These are phyloP conservation scores for Castanea crenata DNA, from an alignment of 306 rosid genomes.

Conservation along the genomic window DNA sequence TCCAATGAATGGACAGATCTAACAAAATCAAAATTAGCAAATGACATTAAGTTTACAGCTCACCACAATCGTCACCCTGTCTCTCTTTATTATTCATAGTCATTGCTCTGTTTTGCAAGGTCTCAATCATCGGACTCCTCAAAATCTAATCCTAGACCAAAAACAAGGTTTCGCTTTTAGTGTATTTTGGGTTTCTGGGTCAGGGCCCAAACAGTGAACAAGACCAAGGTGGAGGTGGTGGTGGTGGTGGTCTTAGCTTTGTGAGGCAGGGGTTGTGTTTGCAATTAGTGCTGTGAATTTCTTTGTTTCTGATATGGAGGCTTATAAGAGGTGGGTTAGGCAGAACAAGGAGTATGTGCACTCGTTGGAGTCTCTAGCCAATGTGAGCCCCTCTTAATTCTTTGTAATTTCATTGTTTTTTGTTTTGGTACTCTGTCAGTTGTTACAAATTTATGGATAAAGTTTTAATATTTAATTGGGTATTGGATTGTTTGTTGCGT, in stretches of 20 bases:
- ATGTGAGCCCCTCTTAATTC: slow-evolving; percentile 50
- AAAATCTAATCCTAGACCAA: not conserved
- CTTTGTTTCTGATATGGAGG: slow-evolving; percentile 51
- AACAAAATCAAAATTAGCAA: not conserved
- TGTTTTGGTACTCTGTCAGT: slow-evolving; percentile 4
- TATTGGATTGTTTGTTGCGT: slow-evolving; percentile 4
- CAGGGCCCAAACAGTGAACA: slow-evolving; percentile 6
- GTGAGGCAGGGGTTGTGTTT: slow-evolving; percentile 22
- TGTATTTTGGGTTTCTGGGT: slow-evolving; percentile 24
- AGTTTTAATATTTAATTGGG: not conserved
- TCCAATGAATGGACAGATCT: not conserved
- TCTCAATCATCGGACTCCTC: not conserved
- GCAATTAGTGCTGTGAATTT: slow-evolving; percentile 4
- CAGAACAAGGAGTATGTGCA: slow-evolving; percentile 81
- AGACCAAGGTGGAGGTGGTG: not conserved
- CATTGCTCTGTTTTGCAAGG: slow-evolving; percentile 1
- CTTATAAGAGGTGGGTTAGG: slow-evolving; percentile 87
- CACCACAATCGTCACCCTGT: not conserved
- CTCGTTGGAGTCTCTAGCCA: slow-evolving; percentile 85
- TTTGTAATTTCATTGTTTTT: not conserved
- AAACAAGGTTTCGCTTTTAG: slow-evolving; percentile 12
- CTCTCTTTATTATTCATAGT: not conserved
- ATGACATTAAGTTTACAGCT: not conserved
- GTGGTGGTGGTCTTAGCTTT: not conserved
- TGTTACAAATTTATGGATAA: not conserved